Evolutionary conservation across 2,329 filamentous ascomycete genomes (phyloP).

Genomic region (Stachybotrys chartarum): DNA sequence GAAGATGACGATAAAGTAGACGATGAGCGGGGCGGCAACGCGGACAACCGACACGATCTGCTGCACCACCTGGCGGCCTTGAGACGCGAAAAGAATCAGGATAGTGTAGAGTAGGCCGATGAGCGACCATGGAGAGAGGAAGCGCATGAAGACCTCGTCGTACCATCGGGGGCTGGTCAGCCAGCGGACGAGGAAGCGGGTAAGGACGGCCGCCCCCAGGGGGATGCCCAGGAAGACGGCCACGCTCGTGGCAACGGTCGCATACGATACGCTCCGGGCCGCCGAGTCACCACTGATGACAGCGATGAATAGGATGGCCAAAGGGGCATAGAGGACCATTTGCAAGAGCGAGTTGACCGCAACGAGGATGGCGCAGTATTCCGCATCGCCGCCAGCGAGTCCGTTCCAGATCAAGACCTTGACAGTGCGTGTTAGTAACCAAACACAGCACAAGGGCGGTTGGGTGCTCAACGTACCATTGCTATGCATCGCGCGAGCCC

Average conservation of each 20-base stretch:
- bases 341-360: slow-evolving; percentile 70
- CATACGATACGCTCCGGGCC: slow-evolving; percentile 45
- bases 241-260: slow-evolving; percentile 68
- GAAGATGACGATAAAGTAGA: slow-evolving; percentile 77
- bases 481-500: slow-evolving; percentile 82
- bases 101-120: slow-evolving; percentile 85
- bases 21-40: slow-evolving; percentile 71
- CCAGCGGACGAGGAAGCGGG: slow-evolving; percentile 54
- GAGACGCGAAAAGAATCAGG: slow-evolving; percentile 75
- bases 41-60: slow-evolving; percentile 79
- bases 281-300: slow-evolving; percentile 52
- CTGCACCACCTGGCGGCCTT: slow-evolving; percentile 68
- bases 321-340: slow-evolving; percentile 64
- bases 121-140: slow-evolving; percentile 65
- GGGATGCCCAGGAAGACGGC: slow-evolving; percentile 82
- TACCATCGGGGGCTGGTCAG: slow-evolving; percentile 55
- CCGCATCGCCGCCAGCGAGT: slow-evolving; percentile 63
- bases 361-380: slow-evolving; percentile 79
- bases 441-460: too few species aligned
- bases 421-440: too few species aligned
- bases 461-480: slow-evolving; percentile 47
- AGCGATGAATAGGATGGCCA: slow-evolving; percentile 62
- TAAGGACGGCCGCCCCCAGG: slow-evolving; percentile 68
- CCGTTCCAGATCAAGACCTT: slow-evolving; percentile 57
- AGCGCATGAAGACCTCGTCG: slow-evolving; percentile 61